Evolutionary conservation across 495 filamentous ascomycete genomes (phyloP).

Genomic region (Cercophora sp.): DNA sequence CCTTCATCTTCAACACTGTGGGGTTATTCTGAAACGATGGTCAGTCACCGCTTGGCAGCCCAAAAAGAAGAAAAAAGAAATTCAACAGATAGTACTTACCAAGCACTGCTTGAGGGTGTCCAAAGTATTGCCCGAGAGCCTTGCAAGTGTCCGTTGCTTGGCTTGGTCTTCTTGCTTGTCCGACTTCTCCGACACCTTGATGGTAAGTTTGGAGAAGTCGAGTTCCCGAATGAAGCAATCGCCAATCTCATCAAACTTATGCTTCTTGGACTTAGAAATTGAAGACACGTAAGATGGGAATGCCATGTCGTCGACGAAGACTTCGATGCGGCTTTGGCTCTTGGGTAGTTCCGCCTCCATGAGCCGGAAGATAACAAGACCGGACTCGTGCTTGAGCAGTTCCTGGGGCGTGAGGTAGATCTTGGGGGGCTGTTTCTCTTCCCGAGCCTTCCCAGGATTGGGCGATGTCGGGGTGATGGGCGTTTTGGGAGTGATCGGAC

Average conservation of each 20-base stretch:
- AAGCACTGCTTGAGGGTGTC: constrained; percentile 82
- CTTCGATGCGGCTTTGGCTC: constrained; percentile 73
- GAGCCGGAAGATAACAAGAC: constrained; percentile 90
- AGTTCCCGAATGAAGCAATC: constrained; percentile 96
- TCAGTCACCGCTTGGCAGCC: constrained; percentile 17
- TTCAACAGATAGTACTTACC: constrained; percentile 44
- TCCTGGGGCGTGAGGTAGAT: constrained; percentile 74
- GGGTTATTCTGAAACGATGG: constrained; percentile 70
- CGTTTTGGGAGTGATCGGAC: constrained; percentile 32
- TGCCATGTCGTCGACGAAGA: constrained; percentile 89
- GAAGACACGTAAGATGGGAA: constrained; percentile 85
- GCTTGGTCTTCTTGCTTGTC: constrained; percentile 68
- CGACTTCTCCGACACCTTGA: constrained; percentile 72
- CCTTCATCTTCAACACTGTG: constrained; percentile 71
- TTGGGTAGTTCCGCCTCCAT: constrained; percentile 80
- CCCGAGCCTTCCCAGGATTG: constrained; percentile 52
- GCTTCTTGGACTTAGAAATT: constrained; percentile 59
- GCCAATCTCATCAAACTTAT: constrained; percentile 81
- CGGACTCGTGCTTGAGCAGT: constrained; percentile 79
- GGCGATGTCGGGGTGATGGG: constrained; percentile 33
- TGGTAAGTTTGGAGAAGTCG: constrained; percentile 87
- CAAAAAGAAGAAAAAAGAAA: too few relatives aligned
- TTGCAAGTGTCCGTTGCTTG: constrained; percentile 71
- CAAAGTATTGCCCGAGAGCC: constrained; percentile 77
- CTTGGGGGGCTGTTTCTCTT: constrained; percentile 63